Evolutionary conservation across 345 rosid species (phyloP), one percentile per base, ranked within the genome.

Genomic region (Melastoma malabathricum): DNA sequence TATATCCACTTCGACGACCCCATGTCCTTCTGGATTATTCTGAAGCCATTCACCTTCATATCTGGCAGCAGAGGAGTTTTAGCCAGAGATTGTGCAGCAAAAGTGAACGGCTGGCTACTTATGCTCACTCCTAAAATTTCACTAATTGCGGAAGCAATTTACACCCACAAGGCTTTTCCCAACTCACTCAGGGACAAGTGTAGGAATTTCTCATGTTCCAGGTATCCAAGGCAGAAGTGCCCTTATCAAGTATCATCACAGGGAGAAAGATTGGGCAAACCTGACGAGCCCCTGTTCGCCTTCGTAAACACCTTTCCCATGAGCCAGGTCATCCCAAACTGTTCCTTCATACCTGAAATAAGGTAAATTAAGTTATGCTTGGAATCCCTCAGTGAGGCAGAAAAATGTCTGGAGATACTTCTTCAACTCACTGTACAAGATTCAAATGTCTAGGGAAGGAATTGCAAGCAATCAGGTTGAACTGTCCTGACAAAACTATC

Each of bases 11-110:
- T 83, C 93, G 18, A 83, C 68, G 55, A 89, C 93, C 57, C 95
- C 95, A 68, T 89, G 95, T 46, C 97, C 93, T 43, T 83, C 95
- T 86, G 77, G 75, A 50, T 77, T 64, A 51, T 89, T 89, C 62
- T 73, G 86, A 56, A 83, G 80, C 97, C 97, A 89, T 72, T 85
- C 97, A 67, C 97, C 97, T 76, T 85, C 97, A 65, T 89, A 89
- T 75, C 95, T 89, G 67, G 17, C 44, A 23, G 44, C 55, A 58
- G 44, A 27, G 47, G 5, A 22, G 60, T 16, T n/a, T 31, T 17
- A 14, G 22, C 14, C 15, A 13, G 22, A 47, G 18, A 50, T 50
- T 50, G 6, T 27, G 4, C 31, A 27, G 31, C 31, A 2, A 27
- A 27, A 27, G 6, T 27, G 31, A 27, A 6, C 31, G 6, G 6